Conservation (phyloP, 2,329 filamentous ascomycete genomes). For the Colletotrichum zoysiae region DNA sequence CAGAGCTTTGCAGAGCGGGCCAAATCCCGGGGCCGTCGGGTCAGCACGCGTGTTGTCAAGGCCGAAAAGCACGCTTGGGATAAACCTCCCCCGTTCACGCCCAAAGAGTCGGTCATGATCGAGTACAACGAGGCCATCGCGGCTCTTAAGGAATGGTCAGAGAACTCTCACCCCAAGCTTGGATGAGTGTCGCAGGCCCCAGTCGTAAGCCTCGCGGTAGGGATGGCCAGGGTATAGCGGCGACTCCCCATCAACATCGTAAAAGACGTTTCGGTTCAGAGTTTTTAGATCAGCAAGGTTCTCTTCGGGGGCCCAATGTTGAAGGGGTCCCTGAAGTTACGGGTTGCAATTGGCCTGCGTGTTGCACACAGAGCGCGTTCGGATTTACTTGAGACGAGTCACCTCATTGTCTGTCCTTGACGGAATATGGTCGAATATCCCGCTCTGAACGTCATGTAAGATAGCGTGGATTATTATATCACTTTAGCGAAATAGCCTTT, state of each 20-base stretch:
- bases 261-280: neutral
- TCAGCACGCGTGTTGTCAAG: constrained; percentile 58
- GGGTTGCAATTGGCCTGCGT: neutral
- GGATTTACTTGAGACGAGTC: neutral
- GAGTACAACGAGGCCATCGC: constrained; percentile 61
- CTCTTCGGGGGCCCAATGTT: neutral
- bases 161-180: neutral
- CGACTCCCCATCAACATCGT: neutral
- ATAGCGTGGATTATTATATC: neutral
- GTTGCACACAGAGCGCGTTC: neutral
- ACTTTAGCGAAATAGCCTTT: neutral
- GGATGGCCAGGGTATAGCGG: neutral
- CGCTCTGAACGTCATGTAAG: neutral
- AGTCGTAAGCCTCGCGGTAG: neutral
- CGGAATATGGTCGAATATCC: neutral
- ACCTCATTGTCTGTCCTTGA: neutral
- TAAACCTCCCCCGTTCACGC: constrained; percentile 58
- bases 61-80: constrained; percentile 64
- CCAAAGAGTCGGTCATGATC: constrained; percentile 58
- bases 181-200: neutral
- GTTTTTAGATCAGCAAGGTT: neutral
- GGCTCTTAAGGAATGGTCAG: constrained; percentile 55
- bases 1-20: constrained; percentile 72
- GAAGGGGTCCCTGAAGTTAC: neutral
- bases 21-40: constrained; percentile 44